Base-by-base conservation (phyloP, 805 yeast species). In the Cyberlindnera misumaiensis region DNA sequence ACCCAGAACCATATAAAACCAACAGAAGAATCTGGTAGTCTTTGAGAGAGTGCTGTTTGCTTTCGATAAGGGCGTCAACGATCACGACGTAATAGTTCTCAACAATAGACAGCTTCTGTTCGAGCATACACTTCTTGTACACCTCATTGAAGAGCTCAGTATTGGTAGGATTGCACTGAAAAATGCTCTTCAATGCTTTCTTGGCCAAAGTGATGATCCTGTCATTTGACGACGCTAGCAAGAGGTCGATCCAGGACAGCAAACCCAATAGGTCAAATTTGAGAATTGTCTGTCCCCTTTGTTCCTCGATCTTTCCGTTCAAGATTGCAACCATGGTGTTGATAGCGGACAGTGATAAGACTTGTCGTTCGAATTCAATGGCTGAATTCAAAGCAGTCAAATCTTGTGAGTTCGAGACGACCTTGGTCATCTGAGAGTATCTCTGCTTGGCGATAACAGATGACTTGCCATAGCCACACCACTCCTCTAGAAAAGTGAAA, bases 401-500 rank as follows among this genome's bases (percentile, higher is more conserved):
- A 38, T 56, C 70, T 39, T 63, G 59, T n/a, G 56, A 44, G 27
- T 47, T 60, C 3, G 51, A 54, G 14, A 67, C 38, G 64, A 60
- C 65, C 30, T 64, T 65, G 13, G 76, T 67, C 77, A 80, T 80
- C 1, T 60, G 48, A 4, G 63, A 56, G 46, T 87, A 87, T 32
- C 96, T 67, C 30, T 81, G 83, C 24, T 76, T 77, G 3, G 87
- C 74, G 2, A 79, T 53, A 1, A 67, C 54, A 8, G 75, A 70
- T 17, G 77, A 67, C 37, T 75, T 80, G 3, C 97, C 97, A 59
- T 76, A 77, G 0, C 95, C 95, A 58, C 96, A 88, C 99, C 99
- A 93, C 56, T 86, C 95, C 47, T 84, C 89, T 40, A 93, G 64
- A 51, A 75, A 82, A 33, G 79, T 75, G 63, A 87, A 89, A 44